Evolutionary conservation across 228 moss, liverwort and hornwort genomes (phyloP).

Genomic region (Sphagnum magellanicum): DNA sequence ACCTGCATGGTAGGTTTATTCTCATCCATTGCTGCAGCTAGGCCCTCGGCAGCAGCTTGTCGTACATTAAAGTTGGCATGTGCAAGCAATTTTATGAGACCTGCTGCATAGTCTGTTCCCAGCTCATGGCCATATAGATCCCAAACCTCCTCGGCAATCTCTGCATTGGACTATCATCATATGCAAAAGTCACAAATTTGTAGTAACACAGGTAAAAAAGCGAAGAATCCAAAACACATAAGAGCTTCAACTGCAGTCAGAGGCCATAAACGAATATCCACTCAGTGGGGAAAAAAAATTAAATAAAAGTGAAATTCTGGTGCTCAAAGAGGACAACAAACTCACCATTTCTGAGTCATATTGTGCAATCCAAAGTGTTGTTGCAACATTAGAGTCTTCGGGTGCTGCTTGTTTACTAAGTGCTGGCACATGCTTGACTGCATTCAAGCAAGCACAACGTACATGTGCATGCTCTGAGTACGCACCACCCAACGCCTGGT

Average conservation of each 20-base stretch:
- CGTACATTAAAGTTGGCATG: conserved; percentile 85
- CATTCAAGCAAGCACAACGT: conserved; percentile 74
- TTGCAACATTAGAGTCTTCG: conserved; percentile 43
- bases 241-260: not conserved
- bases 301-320: not conserved
- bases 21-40: conserved; percentile 94
- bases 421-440: conserved; percentile 63
- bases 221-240: not conserved
- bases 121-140: conserved; percentile 81
- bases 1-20: conserved; percentile 72
- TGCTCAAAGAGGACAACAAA: not conserved
- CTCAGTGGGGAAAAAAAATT: not conserved
- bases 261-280: not conserved
- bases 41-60: conserved; percentile 74
- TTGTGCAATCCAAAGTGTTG: conserved; percentile 79
- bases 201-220: conserved; percentile 14
- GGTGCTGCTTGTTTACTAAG: conserved; percentile 37
- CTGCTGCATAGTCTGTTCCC: conserved; percentile 66
- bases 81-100: conserved; percentile 63
- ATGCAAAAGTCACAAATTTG: too few relatives aligned
- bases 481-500: conserved; percentile 75
- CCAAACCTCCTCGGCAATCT: conserved; percentile 88
- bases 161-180: conserved; percentile 52
- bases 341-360: conserved; percentile 82
- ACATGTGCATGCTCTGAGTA: conserved; percentile 74